A percentile compares a stretch with the other conserved stretches of the same genome.
Conservation (phyloP, 1,139 yeast genomes). For the Candida glucosophila region DNA sequence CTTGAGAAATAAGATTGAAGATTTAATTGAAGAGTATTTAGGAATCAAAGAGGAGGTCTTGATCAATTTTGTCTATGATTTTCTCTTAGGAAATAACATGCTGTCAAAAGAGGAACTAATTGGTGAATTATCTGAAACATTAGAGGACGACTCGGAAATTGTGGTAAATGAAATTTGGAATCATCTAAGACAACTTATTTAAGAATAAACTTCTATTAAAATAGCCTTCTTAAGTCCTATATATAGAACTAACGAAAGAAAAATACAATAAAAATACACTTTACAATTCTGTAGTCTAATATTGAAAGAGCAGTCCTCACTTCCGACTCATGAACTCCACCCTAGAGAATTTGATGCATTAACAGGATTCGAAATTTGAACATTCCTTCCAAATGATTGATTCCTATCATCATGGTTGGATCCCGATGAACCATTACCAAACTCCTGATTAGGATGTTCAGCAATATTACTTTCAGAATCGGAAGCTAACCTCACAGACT, state of each 20-base stretch:
- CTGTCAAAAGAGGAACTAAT: slow-evolving; percentile 21
- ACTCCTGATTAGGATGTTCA: slow-evolving; percentile 9
- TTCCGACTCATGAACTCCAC: slow-evolving; percentile 18
- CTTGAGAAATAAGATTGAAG: slow-evolving; percentile 26
- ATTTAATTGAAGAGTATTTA: slow-evolving; percentile 40
- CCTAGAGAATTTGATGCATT: slow-evolving; percentile 40
- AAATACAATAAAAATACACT: no score
- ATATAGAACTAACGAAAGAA: background rate
- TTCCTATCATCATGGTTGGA: slow-evolving; percentile 19
- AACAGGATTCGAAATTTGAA: slow-evolving; percentile 36
- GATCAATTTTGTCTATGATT: slow-evolving; percentile 31
- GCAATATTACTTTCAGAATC: slow-evolving; percentile 35
- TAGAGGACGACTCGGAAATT: slow-evolving; percentile 47
- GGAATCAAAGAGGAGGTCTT: slow-evolving; percentile 47
- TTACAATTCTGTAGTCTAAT: no score
- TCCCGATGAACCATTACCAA: slow-evolving; percentile 22
- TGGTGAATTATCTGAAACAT: slow-evolving; percentile 40
- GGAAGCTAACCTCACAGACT: slow-evolving; percentile 33
- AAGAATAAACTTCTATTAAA: background rate
- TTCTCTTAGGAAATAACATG: slow-evolving; percentile 23
- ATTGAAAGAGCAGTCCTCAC: background rate
- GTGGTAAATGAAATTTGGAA: slow-evolving; percentile 31
- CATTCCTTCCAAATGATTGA: slow-evolving; percentile 9
- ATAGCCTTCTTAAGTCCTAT: background rate
- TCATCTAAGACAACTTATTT: slow-evolving; percentile 8